Evolutionary conservation across 805 yeast genomes (phyloP).

Genomic region (Candida chauliodis): DNA sequence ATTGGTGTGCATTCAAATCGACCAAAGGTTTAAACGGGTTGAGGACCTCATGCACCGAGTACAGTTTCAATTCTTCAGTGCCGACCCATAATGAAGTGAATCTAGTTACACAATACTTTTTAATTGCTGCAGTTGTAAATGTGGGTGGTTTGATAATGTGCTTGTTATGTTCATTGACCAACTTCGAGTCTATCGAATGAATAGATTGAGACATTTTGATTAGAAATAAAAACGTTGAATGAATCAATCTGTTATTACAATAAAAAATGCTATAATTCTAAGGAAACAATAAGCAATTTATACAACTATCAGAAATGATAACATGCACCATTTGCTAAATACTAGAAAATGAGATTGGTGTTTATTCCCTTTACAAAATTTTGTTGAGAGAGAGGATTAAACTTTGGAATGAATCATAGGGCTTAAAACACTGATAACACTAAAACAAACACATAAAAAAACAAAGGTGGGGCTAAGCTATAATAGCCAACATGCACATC

Average conservation of each 20-base stretch:
- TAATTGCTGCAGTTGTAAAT: slow-evolving; percentile 11
- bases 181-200: slow-evolving; percentile 12
- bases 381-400: background rate
- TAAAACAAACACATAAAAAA: too few species aligned
- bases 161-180: slow-evolving; percentile 17
- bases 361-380: too few species aligned
- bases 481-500: too few species aligned
- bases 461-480: background rate
- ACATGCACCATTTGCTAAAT: too few species aligned
- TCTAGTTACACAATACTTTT: slow-evolving; percentile 41
- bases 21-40: slow-evolving; percentile 45
- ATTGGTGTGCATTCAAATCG: slow-evolving; percentile 36
- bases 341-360: too few species aligned
- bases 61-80: slow-evolving; percentile 33
- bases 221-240: too few species aligned
- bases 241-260: too few species aligned
- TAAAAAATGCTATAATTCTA: too few species aligned
- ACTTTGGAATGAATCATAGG: background rate
- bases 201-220: slow-evolving; percentile 5
- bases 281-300: background rate
- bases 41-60: slow-evolving; percentile 35
- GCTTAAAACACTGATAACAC: background rate
- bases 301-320: too few species aligned
- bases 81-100: slow-evolving; percentile 48
- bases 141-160: slow-evolving; percentile 25